Percentiles rank a stretch among this genome's conserved stretches.
Conservation (phyloP, 352 stramenopile genomes). For the Poterioochromonas sp. region DNA sequence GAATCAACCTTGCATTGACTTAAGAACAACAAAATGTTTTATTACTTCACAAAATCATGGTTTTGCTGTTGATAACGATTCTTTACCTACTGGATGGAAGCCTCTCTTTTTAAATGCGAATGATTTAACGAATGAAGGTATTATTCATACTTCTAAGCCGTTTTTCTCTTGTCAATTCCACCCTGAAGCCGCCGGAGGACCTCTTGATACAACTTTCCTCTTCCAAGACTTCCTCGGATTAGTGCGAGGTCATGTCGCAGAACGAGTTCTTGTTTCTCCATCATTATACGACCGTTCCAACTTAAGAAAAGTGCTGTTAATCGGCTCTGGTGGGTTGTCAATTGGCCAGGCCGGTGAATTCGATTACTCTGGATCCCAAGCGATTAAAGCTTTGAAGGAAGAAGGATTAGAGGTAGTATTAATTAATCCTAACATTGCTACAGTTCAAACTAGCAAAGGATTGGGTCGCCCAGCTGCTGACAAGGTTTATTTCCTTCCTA, state of each 20-base stretch:
- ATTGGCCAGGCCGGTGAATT: conserved; percentile 97
- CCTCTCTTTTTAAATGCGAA: conserved; percentile 97
- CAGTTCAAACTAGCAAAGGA: conserved; percentile 87
- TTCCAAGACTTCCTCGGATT: conserved; percentile 94
- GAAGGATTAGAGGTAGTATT: conserved; percentile 93
- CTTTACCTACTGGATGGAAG: conserved; percentile 82
- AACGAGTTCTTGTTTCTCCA: conserved; percentile 58
- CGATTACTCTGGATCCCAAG: conserved; percentile 78
- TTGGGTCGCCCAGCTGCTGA: conserved; percentile 77
- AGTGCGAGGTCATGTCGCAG: conserved; percentile 55
- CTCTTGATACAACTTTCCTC: conserved; percentile 90
- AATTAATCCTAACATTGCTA: conserved; percentile 98
- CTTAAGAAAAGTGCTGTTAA: conserved; percentile 89
- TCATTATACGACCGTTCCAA: conserved; percentile 47
- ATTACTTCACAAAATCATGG: conserved; percentile 80
- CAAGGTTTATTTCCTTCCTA: conserved; percentile 88
- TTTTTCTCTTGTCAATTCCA: conserved; percentile 98
- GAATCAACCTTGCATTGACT: conserved; percentile 93
- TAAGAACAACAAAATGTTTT: conserved; percentile 89
- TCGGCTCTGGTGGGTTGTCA: conserved; percentile 88
- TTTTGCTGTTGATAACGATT: conserved; percentile 39
- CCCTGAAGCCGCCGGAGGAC: conserved; percentile 87
- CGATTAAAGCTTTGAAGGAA: conserved; percentile 94
- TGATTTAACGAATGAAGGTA: conserved; percentile 96
- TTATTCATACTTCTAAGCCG: conserved; percentile 90